These are phyloP conservation scores for Monosporascus sp. DNA, from an alignment of 2,329 filamentous ascomycete genomes.

Conservation along the genomic window DNA sequence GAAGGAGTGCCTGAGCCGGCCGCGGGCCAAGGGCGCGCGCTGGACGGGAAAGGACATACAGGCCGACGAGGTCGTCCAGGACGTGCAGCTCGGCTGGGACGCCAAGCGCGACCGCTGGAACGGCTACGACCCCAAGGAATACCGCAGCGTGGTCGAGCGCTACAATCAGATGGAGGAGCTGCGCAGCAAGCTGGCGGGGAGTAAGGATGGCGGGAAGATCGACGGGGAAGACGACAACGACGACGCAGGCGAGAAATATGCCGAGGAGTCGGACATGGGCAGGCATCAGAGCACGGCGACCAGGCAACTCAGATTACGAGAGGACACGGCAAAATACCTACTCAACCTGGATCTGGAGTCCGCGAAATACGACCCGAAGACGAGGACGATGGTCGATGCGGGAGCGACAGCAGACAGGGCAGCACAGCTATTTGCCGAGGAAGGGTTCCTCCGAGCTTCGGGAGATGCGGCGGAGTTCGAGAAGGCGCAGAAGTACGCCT, in stretches of 20 bases:
- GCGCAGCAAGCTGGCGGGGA: slow-evolving; percentile 43
- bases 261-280: slow-evolving; percentile 95
- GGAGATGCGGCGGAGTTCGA: slow-evolving; percentile 94
- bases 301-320: slow-evolving; percentile 82
- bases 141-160: slow-evolving; percentile 80
- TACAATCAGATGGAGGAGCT: slow-evolving; percentile 82
- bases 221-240: slow-evolving; percentile 43
- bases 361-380: slow-evolving; percentile 97
- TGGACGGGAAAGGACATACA: slow-evolving; percentile 93
- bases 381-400: slow-evolving; percentile 80
- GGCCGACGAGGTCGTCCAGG: slow-evolving; percentile 81
- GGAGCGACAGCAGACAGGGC: slow-evolving; percentile 77
- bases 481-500: slow-evolving; percentile 81
- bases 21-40: slow-evolving; percentile 82
- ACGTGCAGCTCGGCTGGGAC: slow-evolving; percentile 89
- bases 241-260: slow-evolving; percentile 69
- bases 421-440: slow-evolving; percentile 80
- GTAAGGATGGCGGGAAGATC: slow-evolving; percentile 42
- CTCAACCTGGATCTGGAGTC: slow-evolving; percentile 93
- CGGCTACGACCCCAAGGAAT: slow-evolving; percentile 89
- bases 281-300: slow-evolving; percentile 88
- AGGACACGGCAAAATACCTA: slow-evolving; percentile 96
- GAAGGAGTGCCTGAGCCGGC: slow-evolving; percentile 87
- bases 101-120: slow-evolving; percentile 98
- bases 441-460: slow-evolving; percentile 82